Evolutionary conservation across 768 basidiomycete species (phyloP), one percentile per base, ranked within the genome.

Genomic region (Rhodotorula paludigena): DNA sequence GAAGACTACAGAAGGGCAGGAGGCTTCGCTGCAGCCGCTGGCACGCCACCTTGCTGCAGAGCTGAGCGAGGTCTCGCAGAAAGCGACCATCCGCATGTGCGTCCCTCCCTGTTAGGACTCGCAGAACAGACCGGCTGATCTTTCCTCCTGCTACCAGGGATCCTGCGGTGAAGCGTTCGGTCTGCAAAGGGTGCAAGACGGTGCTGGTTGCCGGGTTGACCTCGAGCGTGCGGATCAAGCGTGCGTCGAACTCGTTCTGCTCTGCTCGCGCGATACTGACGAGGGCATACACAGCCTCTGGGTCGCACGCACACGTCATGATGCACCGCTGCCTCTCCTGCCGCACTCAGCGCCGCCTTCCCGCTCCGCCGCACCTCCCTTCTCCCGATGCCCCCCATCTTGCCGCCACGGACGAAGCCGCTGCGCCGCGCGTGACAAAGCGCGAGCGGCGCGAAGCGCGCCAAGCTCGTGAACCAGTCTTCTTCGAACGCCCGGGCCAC

Each of bases 11-110:
- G n/a, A n/a, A n/a, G n/a, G n/a, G n/a, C n/a, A n/a, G 25, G 42
- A 63, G 8, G 72, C 62, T 51, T n/a, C 39, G 39, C 76, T 79
- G 66, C 73, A 75, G 33, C 77, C 65, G 35, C 39, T 76, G 18
- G 84, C 89, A 32, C 83, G 84, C 73, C 82, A 79, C 21, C 89
- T 90, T 66, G 79, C 87, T 14, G 78, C 82, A 51, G 81, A 82
- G 23, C 88, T 92, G 87, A 84, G 83, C 73, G 78, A 77, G 42
- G 86, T 92, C 23, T 87, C 87, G 9, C 84, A 85, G 78, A 89
- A 88, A 76, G 85, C 88, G 1, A 87, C 85, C 30, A 85, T 89
- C 30, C 86, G 85, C 75, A 85, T 91, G 90, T 91, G 45, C 49
- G 84, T 79, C 1, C 53, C 14, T 58, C 28, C 28, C 33, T 21